Evolutionary conservation across 1,284 basidiomycete species (phyloP), one percentile per base, ranked within the genome.

Genomic region (Ceratobasidium sp.): DNA sequence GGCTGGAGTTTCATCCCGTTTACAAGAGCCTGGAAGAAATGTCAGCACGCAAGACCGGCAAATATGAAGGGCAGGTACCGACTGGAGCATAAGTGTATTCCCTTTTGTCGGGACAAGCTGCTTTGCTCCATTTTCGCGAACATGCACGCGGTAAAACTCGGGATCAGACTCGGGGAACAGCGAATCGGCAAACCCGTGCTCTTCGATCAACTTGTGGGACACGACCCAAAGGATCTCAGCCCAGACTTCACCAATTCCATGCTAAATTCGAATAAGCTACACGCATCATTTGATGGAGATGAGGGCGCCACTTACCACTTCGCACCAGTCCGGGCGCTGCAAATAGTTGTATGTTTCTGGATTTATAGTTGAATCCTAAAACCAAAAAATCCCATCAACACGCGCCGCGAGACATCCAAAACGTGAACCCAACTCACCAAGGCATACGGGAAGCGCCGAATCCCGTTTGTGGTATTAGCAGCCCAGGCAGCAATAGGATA

Each of bases 1-100:
- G 88, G 88, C 83, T 89, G 88, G 33, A 89, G 82, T 84, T 89
- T 89, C 86, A 89, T 87, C 1, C 84, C 87, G 80, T 87, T 86
- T 67, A 89, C 81, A 78, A 89, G 52, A 89, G 84, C 79, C 88
- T 88, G 76, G 27, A 23, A 38, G 55, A 23, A 52, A 35, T 6
- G 35, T 27, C 48, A 35, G 27, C 35, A 33, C 46, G 57, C 70
- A 64, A 67, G 20, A 3, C 27, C 23, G 10, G 35, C 35, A 44
- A 6, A 35, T 27, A 6, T 14, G 6, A 27, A 64, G 35, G 30
- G 27, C n/a, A 30, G 57, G 33, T 3, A 55, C 73, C 55, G 35
- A 75, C 84, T 89, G 88, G 48, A 87, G 81, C 65, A 85, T 82
- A 57, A 89, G 84, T 30, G 88, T 88, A 84, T 89, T 89, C 64